Base-by-base conservation (phyloP, 2,329 filamentous ascomycete genomes). In the Triangularia verruculosa region DNA sequence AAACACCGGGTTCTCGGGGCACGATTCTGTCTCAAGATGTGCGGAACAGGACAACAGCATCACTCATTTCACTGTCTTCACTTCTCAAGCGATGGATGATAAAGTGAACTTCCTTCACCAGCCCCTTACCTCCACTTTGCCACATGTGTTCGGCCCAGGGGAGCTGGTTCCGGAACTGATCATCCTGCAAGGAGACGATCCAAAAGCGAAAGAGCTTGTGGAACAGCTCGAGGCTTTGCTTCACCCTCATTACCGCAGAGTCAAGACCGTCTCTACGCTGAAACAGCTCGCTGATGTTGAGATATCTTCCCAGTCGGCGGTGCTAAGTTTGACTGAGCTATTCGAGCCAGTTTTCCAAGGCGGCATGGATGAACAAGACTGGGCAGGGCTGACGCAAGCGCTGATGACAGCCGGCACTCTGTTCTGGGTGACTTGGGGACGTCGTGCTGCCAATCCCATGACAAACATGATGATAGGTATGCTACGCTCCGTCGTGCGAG, bases 1-100 rank as follows among this genome's bases (percentile, higher is more conserved):
- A 8, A 34, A 60, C 3, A 61, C 59, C 27, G 71, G 72, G 4
- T 74, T 74, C 58, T 68, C 69, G 0, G 71, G 72, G 6, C 59
- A 71, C 12, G 70, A 67, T 53, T 64, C 63, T 8, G 8, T 39
- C 8, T 39, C 32, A 15, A 15, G 32, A 39, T 8, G 8, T 8
- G 8, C 15, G 32, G 32, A 39, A 8, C 8, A 39, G 8, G 32
- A 39, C 15, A 39, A 39, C 32, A 8, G 32, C 32, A 39, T 39
- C 8, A 39, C 32, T 8, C 32, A 39, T 39, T 39, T 39, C 32
- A 39, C 32, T 39, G 32, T 39, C 8, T 39, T 39, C 32, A 39
- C 32, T 8, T 8, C 32, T 8, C 32, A 39, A 15, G 32, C 32
- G 15, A 39, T 15, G 15, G 32, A 39, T 15, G 32, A 39, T 15